phyloP scores from a whole-genome alignment of 306 rosid species.

The Vigna radiata region DNA sequence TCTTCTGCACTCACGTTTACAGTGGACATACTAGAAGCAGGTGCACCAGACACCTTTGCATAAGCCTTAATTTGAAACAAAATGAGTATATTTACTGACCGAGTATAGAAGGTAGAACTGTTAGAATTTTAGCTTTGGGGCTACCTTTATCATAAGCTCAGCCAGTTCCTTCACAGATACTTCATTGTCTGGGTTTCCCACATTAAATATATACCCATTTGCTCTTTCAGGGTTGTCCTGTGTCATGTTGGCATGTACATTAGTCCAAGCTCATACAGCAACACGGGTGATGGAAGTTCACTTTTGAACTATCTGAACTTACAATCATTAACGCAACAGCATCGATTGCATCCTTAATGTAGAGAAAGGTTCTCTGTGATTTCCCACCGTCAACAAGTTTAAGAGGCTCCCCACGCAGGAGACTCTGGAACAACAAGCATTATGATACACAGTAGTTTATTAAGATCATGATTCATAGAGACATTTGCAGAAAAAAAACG shows the following conservation, averaged over 20 bases:
- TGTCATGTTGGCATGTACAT: constrained; percentile 36
- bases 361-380: constrained; percentile 80
- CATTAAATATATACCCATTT: constrained; percentile 78
- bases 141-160: constrained; percentile 81
- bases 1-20: constrained; percentile 66
- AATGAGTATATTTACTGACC: background rate
- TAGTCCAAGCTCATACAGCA: constrained; percentile 10
- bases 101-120: background rate
- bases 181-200: constrained; percentile 91
- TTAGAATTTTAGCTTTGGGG: background rate
- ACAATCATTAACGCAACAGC: constrained; percentile 89
- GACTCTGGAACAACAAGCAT: constrained; percentile 64
- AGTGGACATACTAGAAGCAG: constrained; percentile 67
- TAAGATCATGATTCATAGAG: constrained; percentile 11
- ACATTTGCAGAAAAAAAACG: constrained; percentile 28
- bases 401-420: constrained; percentile 85
- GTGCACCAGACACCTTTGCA: constrained; percentile 72
- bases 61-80: constrained; percentile 57
- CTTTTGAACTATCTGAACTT: constrained; percentile 48
- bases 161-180: constrained; percentile 83
- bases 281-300: background rate
- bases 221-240: constrained; percentile 92
- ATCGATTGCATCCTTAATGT: constrained; percentile 85
- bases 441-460: constrained; percentile 32
- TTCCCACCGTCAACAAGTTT: constrained; percentile 88